Evolutionary conservation across 805 yeast species (phyloP).

Genomic region (Candida nemodendra): DNA sequence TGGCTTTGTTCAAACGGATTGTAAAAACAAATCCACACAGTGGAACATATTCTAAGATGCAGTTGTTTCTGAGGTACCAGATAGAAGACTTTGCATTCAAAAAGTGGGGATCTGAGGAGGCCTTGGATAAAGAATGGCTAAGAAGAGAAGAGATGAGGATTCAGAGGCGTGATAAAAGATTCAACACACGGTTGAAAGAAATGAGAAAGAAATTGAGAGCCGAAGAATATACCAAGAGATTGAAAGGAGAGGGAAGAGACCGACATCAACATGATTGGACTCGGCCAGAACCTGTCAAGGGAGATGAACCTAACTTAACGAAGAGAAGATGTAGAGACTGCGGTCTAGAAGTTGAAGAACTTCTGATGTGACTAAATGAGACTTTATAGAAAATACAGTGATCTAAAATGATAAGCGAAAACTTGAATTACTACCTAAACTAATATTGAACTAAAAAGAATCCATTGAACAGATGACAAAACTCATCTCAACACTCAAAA

Average conservation of each 20-base stretch:
- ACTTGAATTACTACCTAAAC: no score
- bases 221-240: slow-evolving; percentile 74
- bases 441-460: no score
- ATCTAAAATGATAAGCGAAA: no score
- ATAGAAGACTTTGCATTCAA: slow-evolving; percentile 91
- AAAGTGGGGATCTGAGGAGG: slow-evolving; percentile 93
- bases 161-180: slow-evolving; percentile 73
- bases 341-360: slow-evolving; percentile 82
- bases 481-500: no score
- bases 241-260: slow-evolving; percentile 54
- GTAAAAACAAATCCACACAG: slow-evolving; percentile 96
- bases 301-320: slow-evolving; percentile 33
- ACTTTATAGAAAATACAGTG: no score
- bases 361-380: slow-evolving; percentile 47
- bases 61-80: slow-evolving; percentile 82
- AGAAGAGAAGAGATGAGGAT: slow-evolving; percentile 71
- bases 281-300: slow-evolving; percentile 42
- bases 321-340: slow-evolving; percentile 72
- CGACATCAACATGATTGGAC: slow-evolving; percentile 79
- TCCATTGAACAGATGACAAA: no score
- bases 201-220: slow-evolving; percentile 93
- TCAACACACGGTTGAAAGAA: slow-evolving; percentile 72
- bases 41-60: slow-evolving; percentile 86
- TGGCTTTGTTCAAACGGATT: slow-evolving; percentile 62
- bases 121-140: slow-evolving; percentile 90